These are phyloP conservation scores for Drechmeria coniospora DNA, from an alignment of 2,329 filamentous ascomycete genomes.

Conservation along the genomic window DNA sequence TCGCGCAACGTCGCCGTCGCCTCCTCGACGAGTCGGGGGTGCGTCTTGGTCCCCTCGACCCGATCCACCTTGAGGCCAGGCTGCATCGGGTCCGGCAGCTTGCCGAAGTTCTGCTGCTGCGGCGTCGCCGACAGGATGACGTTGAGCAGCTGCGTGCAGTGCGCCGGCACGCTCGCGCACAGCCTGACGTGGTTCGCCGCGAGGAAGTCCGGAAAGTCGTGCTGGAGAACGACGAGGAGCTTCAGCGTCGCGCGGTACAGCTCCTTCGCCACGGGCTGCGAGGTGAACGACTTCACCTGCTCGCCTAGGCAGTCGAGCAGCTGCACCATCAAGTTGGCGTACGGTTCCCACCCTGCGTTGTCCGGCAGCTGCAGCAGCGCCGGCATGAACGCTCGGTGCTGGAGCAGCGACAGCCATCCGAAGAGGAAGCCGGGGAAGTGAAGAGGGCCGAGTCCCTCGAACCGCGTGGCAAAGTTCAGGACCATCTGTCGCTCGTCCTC, in stretches of 20 bases:
- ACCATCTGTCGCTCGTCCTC: slow-evolving; percentile 55
- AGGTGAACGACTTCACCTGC: slow-evolving; percentile 58
- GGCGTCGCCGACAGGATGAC: slow-evolving; percentile 73
- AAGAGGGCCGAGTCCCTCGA: slow-evolving; percentile 60
- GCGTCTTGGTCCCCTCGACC: slow-evolving; percentile 56
- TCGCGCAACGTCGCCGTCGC: slow-evolving; percentile 37
- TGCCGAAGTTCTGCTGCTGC: slow-evolving; percentile 44
- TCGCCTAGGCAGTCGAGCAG: slow-evolving; percentile 63
- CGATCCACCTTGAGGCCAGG: slow-evolving; percentile 62
- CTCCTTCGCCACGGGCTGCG: slow-evolving; percentile 57
- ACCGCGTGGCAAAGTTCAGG: slow-evolving; percentile 52
- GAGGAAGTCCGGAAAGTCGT: slow-evolving; percentile 89
- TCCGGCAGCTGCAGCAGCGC: slow-evolving; percentile 54
- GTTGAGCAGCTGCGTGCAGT: slow-evolving; percentile 79
- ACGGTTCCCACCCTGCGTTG: slow-evolving; percentile 59
- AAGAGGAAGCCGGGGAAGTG: slow-evolving; percentile 74
- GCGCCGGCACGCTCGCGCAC: slow-evolving; percentile 64
- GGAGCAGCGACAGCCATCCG: slow-evolving; percentile 67
- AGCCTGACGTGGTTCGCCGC: slow-evolving; percentile 74
- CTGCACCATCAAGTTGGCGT: slow-evolving; percentile 57
- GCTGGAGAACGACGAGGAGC: slow-evolving; percentile 70
- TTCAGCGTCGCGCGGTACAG: slow-evolving; percentile 75
- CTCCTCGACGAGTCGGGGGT: slow-evolving; percentile 50
- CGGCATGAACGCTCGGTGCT: slow-evolving; percentile 75
- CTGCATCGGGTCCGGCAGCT: slow-evolving; percentile 40